Evolutionary conservation across 306 rosid species (phyloP).

Genomic region (Calophaca sinica): DNA sequence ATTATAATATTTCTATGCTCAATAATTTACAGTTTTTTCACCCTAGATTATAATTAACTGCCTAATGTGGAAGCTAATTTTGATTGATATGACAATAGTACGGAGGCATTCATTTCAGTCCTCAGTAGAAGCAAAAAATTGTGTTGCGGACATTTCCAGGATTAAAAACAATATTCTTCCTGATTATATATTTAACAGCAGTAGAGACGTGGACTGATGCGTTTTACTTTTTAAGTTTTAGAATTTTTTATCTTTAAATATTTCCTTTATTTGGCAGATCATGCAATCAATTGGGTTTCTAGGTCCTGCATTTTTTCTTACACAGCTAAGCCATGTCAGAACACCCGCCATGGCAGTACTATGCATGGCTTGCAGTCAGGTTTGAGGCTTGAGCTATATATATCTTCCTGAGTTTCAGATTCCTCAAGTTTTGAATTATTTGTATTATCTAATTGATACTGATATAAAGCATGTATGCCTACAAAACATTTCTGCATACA

Average conservation of each 20-base stretch:
- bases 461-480: constrained; percentile 17
- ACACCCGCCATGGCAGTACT: constrained; percentile 89
- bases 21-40: background rate
- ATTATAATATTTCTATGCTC: constrained; percentile 2
- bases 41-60: constrained; percentile 12
- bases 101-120: background rate
- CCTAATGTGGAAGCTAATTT: constrained; percentile 12
- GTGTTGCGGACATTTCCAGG: constrained; percentile 22
- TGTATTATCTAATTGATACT: constrained; percentile 3
- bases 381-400: constrained; percentile 69
- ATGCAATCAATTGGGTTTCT: constrained; percentile 94
- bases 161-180: constrained; percentile 26
- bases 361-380: constrained; percentile 99
- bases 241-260: constrained; percentile 22
- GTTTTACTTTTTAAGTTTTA: constrained; percentile 24
- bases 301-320: constrained; percentile 93
- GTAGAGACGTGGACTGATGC: background rate
- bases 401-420: constrained; percentile 22
- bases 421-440: background rate
- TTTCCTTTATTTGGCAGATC: constrained; percentile 64
- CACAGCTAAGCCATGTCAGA: constrained; percentile 78
- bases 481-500: constrained; percentile 16
- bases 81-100: constrained; percentile 12
- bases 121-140: background rate
- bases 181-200: background rate